These are phyloP conservation scores for Nannochloris sp. DNA, from an alignment of 139 green algal species.

Conservation along the genomic window DNA sequence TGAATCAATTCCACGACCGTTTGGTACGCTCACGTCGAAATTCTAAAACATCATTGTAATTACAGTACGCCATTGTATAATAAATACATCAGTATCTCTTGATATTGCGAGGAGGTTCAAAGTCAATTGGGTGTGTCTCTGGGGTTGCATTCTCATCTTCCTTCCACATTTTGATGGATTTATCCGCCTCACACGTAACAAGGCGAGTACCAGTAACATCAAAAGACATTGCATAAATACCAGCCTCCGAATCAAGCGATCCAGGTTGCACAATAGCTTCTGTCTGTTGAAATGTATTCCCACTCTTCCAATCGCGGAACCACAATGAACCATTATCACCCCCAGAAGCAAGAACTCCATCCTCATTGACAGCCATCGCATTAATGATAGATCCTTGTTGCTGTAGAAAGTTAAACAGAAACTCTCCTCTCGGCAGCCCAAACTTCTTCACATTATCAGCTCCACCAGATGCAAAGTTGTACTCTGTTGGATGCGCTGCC, in stretches of 20 bases:
- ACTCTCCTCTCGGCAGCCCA: constrained; percentile 70
- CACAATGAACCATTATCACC: constrained; percentile 68
- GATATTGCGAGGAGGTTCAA: constrained; percentile 64
- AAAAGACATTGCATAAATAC: constrained; percentile 71
- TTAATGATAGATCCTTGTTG: constrained; percentile 92
- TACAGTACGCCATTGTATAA: constrained; percentile 3
- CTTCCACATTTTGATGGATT: constrained; percentile 98
- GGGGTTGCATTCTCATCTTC: constrained; percentile 80
- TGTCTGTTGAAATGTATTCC: constrained; percentile 88
- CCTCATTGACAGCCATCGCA: constrained; percentile 84
- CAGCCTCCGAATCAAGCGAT: constrained; percentile 78
- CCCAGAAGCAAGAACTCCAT: constrained; percentile 78
- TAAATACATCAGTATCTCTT: constrained; percentile 30
- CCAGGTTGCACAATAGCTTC: constrained; percentile 84
- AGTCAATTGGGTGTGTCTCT: constrained; percentile 79
- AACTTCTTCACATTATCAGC: constrained; percentile 99
- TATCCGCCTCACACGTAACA: constrained; percentile 90
- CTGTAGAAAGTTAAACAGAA: constrained; percentile 95
- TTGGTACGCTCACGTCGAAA: neutral
- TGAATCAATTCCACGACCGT: neutral
- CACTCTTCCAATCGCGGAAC: constrained; percentile 92
- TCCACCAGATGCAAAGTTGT: constrained; percentile 63
- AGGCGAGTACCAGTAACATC: constrained; percentile 70
- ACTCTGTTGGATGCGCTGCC: constrained; percentile 75
- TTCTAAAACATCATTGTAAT: constrained; percentile 1